Percentiles rank a stretch among this genome's conserved stretches.
Conservation (phyloP, 2,329 filamentous ascomycete genomes). For the Aaosphaeria pasadenensis region DNA sequence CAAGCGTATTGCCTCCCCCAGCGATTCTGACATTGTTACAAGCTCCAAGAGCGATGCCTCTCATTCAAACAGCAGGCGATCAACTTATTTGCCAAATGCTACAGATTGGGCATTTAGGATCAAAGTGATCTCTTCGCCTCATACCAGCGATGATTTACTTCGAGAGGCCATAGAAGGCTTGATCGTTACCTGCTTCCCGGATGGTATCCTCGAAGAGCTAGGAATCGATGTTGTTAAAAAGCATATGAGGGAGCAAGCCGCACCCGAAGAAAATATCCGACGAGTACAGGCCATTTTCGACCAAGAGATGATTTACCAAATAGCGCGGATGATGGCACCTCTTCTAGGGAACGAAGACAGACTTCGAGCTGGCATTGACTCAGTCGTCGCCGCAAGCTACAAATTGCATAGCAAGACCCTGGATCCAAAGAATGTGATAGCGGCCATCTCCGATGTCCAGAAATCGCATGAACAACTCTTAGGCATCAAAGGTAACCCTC, state of each 20-base stretch:
- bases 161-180: constrained; percentile 22
- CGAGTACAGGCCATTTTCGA: constrained; percentile 13
- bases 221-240: constrained; percentile 14
- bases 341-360: constrained; percentile 14
- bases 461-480: not conserved
- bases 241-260: constrained; percentile 20
- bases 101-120: constrained; percentile 22
- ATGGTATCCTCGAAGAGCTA: constrained; percentile 17
- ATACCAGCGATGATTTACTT: constrained; percentile 16
- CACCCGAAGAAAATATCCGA: constrained; percentile 10
- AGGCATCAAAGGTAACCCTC: not conserved
- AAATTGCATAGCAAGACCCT: constrained; percentile 7
- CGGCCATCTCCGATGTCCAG: not conserved
- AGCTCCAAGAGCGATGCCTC: too few relatives aligned
- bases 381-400: constrained; percentile 7
- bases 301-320: constrained; percentile 15
- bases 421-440: constrained; percentile 2
- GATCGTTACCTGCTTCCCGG: constrained; percentile 24
- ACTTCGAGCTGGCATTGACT: constrained; percentile 8
- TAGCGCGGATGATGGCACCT: constrained; percentile 16
- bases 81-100: constrained; percentile 4
- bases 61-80: too few relatives aligned
- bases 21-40: too few relatives aligned
- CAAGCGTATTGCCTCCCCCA: too few relatives aligned
- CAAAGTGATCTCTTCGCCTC: constrained; percentile 14